phyloP scores from a whole-genome alignment of 257 asterid species.

The Mentha longifolia region DNA sequence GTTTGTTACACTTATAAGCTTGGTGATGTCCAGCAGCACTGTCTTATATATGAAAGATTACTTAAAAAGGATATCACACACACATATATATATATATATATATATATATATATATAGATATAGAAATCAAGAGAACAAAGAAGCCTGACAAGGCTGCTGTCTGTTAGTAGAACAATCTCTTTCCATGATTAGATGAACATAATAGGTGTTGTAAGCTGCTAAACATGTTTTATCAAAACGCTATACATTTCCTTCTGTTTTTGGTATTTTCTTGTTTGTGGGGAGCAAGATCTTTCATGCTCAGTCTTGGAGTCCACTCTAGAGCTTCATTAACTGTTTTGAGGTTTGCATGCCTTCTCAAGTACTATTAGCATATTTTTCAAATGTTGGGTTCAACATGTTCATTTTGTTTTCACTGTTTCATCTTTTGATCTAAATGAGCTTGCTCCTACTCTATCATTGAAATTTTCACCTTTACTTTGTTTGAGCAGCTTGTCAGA shows the following conservation, averaged over 20 bases:
- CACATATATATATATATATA: background rate
- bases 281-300: background rate
- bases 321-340: conserved; percentile 12
- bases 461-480: conserved; percentile 27
- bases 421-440: conserved; percentile 7
- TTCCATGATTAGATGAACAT: conserved; percentile 12
- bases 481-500: conserved; percentile 73
- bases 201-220: conserved; percentile 14
- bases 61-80: background rate
- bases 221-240: conserved; percentile 6
- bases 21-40: background rate
- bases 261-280: too few relatives aligned
- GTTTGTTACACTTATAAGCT: background rate
- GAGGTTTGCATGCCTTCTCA: conserved; percentile 10
- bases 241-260: background rate
- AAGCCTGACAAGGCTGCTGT: conserved; percentile 1
- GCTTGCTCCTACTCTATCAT: conserved; percentile 18
- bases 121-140: background rate
- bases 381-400: conserved; percentile 14
- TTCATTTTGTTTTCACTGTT: conserved; percentile 21
- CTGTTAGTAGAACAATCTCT: conserved; percentile 8
- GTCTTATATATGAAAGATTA: background rate
- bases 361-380: conserved; percentile 14
- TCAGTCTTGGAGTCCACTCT: conserved; percentile 30
- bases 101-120: too few relatives aligned